Evolutionary conservation across 345 rosid genomes (phyloP).

Genomic region (Hibiscus syriacus): DNA sequence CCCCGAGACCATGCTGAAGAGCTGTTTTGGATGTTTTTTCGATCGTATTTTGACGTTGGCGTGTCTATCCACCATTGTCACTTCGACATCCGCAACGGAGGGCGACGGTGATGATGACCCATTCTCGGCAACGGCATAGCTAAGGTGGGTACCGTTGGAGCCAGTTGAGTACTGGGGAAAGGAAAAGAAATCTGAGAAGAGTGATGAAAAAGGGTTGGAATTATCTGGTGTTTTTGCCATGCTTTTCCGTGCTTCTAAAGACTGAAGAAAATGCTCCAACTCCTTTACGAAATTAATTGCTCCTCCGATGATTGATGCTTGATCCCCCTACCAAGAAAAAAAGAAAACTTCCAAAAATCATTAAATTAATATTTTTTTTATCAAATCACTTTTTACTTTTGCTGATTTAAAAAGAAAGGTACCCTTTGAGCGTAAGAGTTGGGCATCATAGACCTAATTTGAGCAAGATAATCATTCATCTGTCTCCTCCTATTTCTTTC

Average conservation of each 20-base stretch:
- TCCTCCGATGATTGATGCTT: slow-evolving; percentile 73
- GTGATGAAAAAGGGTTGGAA: slow-evolving; percentile 1
- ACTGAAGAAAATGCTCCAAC: slow-evolving; percentile 58
- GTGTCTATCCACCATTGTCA: slow-evolving; percentile 47
- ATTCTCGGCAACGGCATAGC: background rate
- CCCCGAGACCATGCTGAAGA: slow-evolving; percentile 42
- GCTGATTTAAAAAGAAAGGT: background rate
- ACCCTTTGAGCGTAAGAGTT: slow-evolving; percentile 57
- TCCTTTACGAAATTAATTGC: slow-evolving; percentile 62
- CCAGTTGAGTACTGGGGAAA: slow-evolving; percentile 47
- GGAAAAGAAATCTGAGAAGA: slow-evolving; percentile 42
- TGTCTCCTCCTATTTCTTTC: slow-evolving; percentile 70
- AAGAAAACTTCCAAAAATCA: background rate
- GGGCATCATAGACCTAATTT: slow-evolving; percentile 55
- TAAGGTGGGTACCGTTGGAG: background rate
- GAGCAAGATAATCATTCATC: slow-evolving; percentile 57
- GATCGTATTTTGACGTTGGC: slow-evolving; percentile 51
- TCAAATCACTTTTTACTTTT: background rate
- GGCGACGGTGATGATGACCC: background rate
- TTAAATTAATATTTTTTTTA: background rate
- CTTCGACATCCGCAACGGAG: slow-evolving; percentile 48
- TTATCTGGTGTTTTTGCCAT: slow-evolving; percentile 1
- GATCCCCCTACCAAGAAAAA: slow-evolving; percentile 39
- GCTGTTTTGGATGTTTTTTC: slow-evolving; percentile 40
- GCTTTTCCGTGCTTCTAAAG: slow-evolving; percentile 34